Evolutionary conservation across 176 grass and related monocot species (phyloP).

Genomic region (Echinochloa phyllopogon): DNA sequence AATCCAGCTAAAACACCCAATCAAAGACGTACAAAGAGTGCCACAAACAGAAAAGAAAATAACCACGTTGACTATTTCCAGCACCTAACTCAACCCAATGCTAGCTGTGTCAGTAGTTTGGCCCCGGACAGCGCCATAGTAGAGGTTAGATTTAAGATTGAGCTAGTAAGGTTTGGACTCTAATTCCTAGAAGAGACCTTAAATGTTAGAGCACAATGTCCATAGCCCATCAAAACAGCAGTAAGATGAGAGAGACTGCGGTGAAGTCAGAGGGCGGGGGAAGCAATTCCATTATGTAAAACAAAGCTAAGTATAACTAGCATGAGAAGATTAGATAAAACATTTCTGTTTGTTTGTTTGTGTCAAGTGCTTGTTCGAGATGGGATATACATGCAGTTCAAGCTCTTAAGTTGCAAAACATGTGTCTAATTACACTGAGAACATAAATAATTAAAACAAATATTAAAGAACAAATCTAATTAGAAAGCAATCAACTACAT

Average conservation of each 20-base stretch:
- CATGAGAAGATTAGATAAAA: too few relatives aligned
- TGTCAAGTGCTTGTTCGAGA: too few relatives aligned
- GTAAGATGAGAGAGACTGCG: not conserved
- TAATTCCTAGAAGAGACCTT: slow-evolving; percentile 12
- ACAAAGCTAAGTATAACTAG: too few relatives aligned
- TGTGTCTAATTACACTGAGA: too few relatives aligned
- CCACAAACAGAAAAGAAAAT: not conserved
- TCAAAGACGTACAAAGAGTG: not conserved
- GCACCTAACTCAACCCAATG: not conserved
- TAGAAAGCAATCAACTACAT: too few relatives aligned
- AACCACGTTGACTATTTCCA: not conserved
- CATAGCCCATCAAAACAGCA: not conserved
- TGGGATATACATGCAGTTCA: too few relatives aligned
- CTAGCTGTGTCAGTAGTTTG: not conserved
- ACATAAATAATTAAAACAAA: too few relatives aligned
- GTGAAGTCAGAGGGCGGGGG: too few relatives aligned
- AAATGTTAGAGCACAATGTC: not conserved
- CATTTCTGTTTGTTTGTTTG: too few relatives aligned
- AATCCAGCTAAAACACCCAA: not conserved
- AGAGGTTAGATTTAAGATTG: not conserved
- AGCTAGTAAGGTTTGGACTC: slow-evolving; percentile 1
- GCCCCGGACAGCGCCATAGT: not conserved
- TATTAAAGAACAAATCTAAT: too few relatives aligned
- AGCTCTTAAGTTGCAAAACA: too few relatives aligned
- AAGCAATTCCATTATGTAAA: too few relatives aligned